Base-by-base conservation (phyloP, 1,139 yeast genomes). In the Pichia sp. region DNA sequence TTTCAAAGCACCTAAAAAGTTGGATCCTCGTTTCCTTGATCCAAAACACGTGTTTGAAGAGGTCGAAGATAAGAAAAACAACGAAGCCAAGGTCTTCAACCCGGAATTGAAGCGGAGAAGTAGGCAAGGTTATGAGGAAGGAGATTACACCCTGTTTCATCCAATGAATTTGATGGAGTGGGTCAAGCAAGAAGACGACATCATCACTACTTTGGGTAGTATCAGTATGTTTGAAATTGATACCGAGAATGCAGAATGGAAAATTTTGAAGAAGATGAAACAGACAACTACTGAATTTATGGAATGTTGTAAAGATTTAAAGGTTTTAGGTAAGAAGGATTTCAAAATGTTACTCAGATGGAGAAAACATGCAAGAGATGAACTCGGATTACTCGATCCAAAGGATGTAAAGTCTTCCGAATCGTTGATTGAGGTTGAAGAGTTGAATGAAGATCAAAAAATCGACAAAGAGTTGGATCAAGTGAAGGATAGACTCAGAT, bases 71-170 rank as follows among this genome's bases (percentile, higher is more conserved):
- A 87, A 84, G 4, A 85, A 84, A 40, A 90, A 93, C 68, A 87
- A 85, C 68, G 97, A 93, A 72, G 90, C 96, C 11, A 90, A 90
- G 69, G 87, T 93, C 45, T 93, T 85, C 74, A 90, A 93, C 66
- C 99, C 99, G 0, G 98, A 92, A 66, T 84, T 86, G 72, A 90
- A 89, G 71, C 82, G 80, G 58, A 85, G 98, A 73, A 87, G 85
- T 70, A 87, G 99, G 81, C 88, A 87, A 63, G 99, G 99, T 79
- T 93, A 93, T 73, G 98, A 89, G 59, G 99, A 93, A 68, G 97
- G 95, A 52, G 96, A 93, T 66, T 83, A 87, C 66, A 75, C 85
- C 34, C 82, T 85, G 63, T 88, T 82, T 68, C 93, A 90, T 64
- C 82, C 84, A 16, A 77, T 81, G 75, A 80, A 90, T 23, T 76